Percentiles rank a stretch among this genome's conserved stretches.
These are phyloP conservation scores for Litsea cubeba DNA, from an alignment of 164 flowering plant genomes.

Conservation along the genomic window DNA sequence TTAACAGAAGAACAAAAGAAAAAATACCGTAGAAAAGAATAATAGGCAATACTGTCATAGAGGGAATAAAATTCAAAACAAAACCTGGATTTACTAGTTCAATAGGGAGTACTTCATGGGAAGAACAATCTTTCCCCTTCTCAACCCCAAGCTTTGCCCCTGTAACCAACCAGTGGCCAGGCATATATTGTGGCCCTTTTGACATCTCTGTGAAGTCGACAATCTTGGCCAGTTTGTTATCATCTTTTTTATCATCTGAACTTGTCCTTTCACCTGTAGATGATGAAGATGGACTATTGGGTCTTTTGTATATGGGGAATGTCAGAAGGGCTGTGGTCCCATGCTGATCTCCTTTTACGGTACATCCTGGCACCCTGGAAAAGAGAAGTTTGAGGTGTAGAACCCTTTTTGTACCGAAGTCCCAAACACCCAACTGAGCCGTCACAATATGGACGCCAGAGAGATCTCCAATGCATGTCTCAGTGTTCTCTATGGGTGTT, in stretches of 20 bases:
- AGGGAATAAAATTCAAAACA: neutral
- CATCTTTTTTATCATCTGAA: slow-evolving; percentile 28
- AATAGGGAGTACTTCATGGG: slow-evolving; percentile 76
- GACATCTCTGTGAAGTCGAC: slow-evolving; percentile 66
- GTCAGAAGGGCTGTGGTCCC: slow-evolving; percentile 60
- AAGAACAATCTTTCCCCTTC: slow-evolving; percentile 66
- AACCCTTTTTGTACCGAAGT: slow-evolving; percentile 75
- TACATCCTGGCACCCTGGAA: slow-evolving; percentile 81
- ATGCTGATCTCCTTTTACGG: slow-evolving; percentile 66
- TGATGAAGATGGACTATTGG: slow-evolving; percentile 6
- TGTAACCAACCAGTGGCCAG: slow-evolving; percentile 91
- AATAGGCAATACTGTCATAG: too few species aligned
- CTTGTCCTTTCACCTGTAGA: slow-evolving; percentile 26
- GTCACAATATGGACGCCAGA: slow-evolving; percentile 73
- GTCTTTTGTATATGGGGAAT: slow-evolving; percentile 19
- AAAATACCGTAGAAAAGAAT: too few species aligned
- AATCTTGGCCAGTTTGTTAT: slow-evolving; percentile 51
- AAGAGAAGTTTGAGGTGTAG: slow-evolving; percentile 69
- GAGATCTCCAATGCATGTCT: slow-evolving; percentile 49
- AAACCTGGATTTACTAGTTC: slow-evolving; percentile 41
- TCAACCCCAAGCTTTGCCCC: slow-evolving; percentile 90
- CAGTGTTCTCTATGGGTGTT: slow-evolving; percentile 70
- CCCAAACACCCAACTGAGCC: slow-evolving; percentile 97
- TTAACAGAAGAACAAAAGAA: too few species aligned
- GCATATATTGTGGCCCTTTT: slow-evolving; percentile 69